phyloP scores from a whole-genome alignment of 164 flowering plant genomes.

The Magnolia sinica region DNA sequence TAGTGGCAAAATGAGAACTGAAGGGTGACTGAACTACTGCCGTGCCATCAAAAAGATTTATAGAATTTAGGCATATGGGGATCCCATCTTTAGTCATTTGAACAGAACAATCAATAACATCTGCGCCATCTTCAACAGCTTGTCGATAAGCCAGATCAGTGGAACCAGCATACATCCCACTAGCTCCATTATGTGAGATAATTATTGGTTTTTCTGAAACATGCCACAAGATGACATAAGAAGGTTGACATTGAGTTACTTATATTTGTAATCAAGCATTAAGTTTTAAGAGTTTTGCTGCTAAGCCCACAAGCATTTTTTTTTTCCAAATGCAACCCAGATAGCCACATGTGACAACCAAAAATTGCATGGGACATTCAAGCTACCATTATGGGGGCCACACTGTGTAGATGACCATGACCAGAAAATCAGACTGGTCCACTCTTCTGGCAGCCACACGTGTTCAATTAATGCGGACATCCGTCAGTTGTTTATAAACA shows the following conservation, averaged over 20 bases:
- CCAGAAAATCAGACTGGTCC: too few species aligned
- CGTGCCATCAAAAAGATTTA: constrained; percentile 66
- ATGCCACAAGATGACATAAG: constrained; percentile 12
- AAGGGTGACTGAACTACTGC: constrained; percentile 42
- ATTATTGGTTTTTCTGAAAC: constrained; percentile 53
- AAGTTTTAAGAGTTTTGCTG: too few species aligned
- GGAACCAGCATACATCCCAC: constrained; percentile 81
- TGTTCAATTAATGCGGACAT: too few species aligned
- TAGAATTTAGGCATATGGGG: constrained; percentile 67
- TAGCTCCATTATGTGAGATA: constrained; percentile 79
- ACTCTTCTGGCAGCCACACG: too few species aligned
- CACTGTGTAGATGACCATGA: neutral
- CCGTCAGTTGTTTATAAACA: too few species aligned
- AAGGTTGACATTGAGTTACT: neutral
- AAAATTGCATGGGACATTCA: too few species aligned
- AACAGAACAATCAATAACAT: constrained; percentile 80
- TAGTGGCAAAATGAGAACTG: constrained; percentile 17
- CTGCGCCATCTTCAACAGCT: constrained; percentile 82
- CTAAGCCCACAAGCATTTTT: too few species aligned
- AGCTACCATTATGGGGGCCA: neutral
- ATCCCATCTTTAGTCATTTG: constrained; percentile 78
- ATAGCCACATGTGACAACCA: too few species aligned
- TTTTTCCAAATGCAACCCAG: too few species aligned
- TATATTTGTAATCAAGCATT: neutral
- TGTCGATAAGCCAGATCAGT: constrained; percentile 73